These are phyloP conservation scores for Tubosaeta sp. DNA, from an alignment of 768 basidiomycete species.

Conservation along the genomic window DNA sequence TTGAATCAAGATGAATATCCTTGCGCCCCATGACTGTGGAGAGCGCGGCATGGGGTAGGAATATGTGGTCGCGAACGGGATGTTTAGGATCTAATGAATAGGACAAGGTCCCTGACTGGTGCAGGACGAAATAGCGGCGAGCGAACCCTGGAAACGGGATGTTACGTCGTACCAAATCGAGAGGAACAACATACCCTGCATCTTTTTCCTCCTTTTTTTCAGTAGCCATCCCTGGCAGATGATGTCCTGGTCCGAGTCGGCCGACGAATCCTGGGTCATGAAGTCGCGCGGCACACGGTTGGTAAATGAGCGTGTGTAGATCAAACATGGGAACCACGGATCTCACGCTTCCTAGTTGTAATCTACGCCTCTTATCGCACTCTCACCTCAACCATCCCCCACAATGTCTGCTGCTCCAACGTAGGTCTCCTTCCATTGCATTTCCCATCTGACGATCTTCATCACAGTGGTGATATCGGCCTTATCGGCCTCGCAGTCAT, in stretches of 20 bases:
- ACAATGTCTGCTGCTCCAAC: constrained; percentile 43
- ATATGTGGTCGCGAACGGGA: constrained; percentile 66
- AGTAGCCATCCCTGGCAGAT: constrained; percentile 74
- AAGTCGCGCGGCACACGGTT: not conserved
- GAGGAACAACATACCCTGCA: constrained; percentile 58
- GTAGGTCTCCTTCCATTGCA: constrained; percentile 38
- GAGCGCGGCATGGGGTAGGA: constrained; percentile 67
- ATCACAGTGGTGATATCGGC: constrained; percentile 86
- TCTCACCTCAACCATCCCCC: constrained; percentile 31
- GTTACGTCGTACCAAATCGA: not conserved
- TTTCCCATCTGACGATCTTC: constrained; percentile 13
- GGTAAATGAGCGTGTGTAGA: constrained; percentile 1
- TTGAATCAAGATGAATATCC: constrained; percentile 79
- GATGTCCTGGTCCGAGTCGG: constrained; percentile 24
- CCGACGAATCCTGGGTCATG: constrained; percentile 5
- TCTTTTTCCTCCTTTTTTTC: constrained; percentile 83
- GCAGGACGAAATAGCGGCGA: constrained; percentile 73
- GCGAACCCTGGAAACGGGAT: constrained; percentile 61
- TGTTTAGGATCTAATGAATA: constrained; percentile 74
- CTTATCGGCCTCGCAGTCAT: constrained; percentile 99
- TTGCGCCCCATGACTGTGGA: constrained; percentile 68
- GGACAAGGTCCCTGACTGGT: constrained; percentile 62
- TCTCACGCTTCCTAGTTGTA: constrained; percentile 18
- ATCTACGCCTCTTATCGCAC: constrained; percentile 13
- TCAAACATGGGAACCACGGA: not conserved